Evolutionary conservation across 1,284 basidiomycete genomes (phyloP).

Genomic region (Cryptococcus maquisensis): DNA sequence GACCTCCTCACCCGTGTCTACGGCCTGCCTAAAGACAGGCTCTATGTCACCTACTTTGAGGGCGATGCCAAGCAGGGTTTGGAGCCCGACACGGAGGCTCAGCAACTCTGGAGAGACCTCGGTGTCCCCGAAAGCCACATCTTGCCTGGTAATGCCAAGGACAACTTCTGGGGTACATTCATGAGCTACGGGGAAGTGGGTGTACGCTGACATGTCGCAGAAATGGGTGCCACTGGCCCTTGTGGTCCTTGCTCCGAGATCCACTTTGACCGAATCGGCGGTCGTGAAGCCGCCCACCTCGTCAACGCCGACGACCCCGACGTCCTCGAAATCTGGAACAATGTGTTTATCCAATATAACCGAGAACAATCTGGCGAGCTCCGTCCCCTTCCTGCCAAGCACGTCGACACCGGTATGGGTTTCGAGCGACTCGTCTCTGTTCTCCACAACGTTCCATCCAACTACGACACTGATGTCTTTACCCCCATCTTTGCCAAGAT

Average conservation of each 20-base stretch:
- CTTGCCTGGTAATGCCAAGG: constrained; percentile 88
- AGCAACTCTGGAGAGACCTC: constrained; percentile 75
- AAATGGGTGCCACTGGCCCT: constrained; percentile 97
- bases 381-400: constrained; percentile 78
- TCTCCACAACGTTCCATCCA: constrained; percentile 84
- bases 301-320: constrained; percentile 95
- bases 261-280: constrained; percentile 91
- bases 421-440: constrained; percentile 96
- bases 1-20: constrained; percentile 83
- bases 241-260: constrained; percentile 98
- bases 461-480: constrained; percentile 98
- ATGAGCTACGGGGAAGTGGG: not conserved
- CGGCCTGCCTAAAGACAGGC: constrained; percentile 78
- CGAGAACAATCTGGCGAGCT: constrained; percentile 84
- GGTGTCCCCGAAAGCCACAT: constrained; percentile 88
- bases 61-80: constrained; percentile 84
- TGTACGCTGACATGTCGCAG: constrained; percentile 50
- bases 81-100: constrained; percentile 81
- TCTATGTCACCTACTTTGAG: constrained; percentile 98
- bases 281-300: constrained; percentile 79
- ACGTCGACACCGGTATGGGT: constrained; percentile 98
- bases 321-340: constrained; percentile 99
- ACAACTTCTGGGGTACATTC: constrained; percentile 94
- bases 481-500: constrained; percentile 82
- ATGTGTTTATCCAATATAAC: constrained; percentile 99